phyloP scores from a whole-genome alignment of 2,329 filamentous ascomycete species.

The Aspergillus ochraceus region DNA sequence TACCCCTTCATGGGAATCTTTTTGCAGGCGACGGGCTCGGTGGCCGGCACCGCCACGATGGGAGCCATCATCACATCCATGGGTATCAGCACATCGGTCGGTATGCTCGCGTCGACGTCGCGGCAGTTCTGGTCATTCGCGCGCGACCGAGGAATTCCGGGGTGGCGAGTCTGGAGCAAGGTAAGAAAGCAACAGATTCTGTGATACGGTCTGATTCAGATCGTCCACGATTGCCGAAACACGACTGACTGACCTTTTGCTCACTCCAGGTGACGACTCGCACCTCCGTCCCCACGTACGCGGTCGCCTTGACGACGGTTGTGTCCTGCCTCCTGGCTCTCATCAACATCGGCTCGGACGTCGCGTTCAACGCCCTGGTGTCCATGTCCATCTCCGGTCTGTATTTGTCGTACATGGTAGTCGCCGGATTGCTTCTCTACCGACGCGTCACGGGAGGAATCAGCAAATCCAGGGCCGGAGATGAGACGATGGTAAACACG shows the following conservation, averaged over 20 bases:
- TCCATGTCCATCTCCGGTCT: slow-evolving; percentile 35
- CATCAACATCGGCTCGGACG: slow-evolving; percentile 34
- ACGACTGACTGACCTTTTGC: background rate
- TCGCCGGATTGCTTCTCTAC: slow-evolving; percentile 27
- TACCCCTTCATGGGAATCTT: slow-evolving; percentile 40
- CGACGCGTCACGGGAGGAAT: slow-evolving; percentile 26
- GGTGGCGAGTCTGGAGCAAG: slow-evolving; percentile 29
- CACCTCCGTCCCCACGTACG: slow-evolving; percentile 28
- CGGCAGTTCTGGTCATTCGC: slow-evolving; percentile 34
- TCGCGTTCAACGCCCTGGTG: slow-evolving; percentile 34
- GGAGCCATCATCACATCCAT: slow-evolving; percentile 29
- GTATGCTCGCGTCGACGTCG: slow-evolving; percentile 47
- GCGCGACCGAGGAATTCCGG: slow-evolving; percentile 27
- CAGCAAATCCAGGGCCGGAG: slow-evolving; percentile 14
- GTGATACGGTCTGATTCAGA: too few relatives aligned
- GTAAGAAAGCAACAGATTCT: slow-evolving; percentile 12
- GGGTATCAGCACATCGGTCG: slow-evolving; percentile 32
- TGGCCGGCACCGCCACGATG: slow-evolving; percentile 26
- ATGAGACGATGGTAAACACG: slow-evolving; percentile 23
- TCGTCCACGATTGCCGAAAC: background rate
- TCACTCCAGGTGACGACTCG: slow-evolving; percentile 19
- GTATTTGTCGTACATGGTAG: slow-evolving; percentile 32
- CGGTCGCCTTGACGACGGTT: slow-evolving; percentile 26
- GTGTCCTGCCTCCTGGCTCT: slow-evolving; percentile 30
- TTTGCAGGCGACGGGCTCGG: slow-evolving; percentile 29